phyloP scores from a whole-genome alignment of 371 early-diverging fungal species.

The Mucor circinelloides region DNA sequence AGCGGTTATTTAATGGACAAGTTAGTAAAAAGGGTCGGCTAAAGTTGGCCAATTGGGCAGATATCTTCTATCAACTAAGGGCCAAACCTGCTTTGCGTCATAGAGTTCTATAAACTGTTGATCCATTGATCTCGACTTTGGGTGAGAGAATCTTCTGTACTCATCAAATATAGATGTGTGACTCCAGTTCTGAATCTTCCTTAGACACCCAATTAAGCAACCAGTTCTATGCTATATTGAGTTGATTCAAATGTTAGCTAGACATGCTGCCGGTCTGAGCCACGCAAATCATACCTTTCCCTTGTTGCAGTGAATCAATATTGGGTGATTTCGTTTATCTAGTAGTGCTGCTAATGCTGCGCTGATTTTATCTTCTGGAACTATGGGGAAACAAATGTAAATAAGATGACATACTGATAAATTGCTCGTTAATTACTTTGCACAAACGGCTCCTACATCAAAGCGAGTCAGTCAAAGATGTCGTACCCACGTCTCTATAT shows the following conservation, averaged over 20 bases:
- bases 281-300: slow-evolving; percentile 71
- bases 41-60: slow-evolving; percentile 82
- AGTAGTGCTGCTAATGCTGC: slow-evolving; percentile 85
- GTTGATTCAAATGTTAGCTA: neutral
- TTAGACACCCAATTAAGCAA: slow-evolving; percentile 92
- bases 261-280: neutral
- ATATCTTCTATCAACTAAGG: slow-evolving; percentile 62
- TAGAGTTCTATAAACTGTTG: slow-evolving; percentile 98
- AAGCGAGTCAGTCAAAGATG: neutral
- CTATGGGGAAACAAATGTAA: slow-evolving; percentile 27
- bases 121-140: slow-evolving; percentile 94
- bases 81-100: slow-evolving; percentile 82
- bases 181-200: slow-evolving; percentile 94
- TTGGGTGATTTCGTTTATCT: slow-evolving; percentile 89
- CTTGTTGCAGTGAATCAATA: slow-evolving; percentile 96
- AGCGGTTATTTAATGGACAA: slow-evolving; percentile 1
- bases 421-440: slow-evolving; percentile 65
- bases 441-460: slow-evolving; percentile 90
- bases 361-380: slow-evolving; percentile 89
- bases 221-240: slow-evolving; percentile 86
- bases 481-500: too few relatives aligned
- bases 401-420: neutral
- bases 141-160: slow-evolving; percentile 91
- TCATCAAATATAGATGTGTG: slow-evolving; percentile 96
- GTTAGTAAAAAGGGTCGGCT: slow-evolving; percentile 32